Evolutionary conservation across 1,139 yeast genomes (phyloP).

Genomic region (Torulaspora globosa): DNA sequence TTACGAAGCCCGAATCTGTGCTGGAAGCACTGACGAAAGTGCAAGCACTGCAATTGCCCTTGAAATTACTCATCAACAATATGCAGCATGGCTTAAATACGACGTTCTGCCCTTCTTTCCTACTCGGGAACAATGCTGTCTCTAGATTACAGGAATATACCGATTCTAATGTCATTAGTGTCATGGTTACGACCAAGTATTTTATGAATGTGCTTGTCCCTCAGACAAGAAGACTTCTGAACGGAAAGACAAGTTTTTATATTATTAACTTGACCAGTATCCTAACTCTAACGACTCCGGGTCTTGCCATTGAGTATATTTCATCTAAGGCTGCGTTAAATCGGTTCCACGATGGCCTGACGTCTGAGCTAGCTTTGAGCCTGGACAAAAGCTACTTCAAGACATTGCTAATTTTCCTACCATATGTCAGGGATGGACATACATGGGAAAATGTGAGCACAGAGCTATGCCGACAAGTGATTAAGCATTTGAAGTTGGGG

Average conservation of each 20-base stretch:
- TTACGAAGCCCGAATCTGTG: conserved; percentile 11
- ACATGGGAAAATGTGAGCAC: conserved; percentile 25
- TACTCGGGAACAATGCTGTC: conserved; percentile 9
- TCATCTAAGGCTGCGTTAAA: conserved; percentile 27
- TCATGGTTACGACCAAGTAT: conserved; percentile 25
- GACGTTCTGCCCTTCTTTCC: conserved; percentile 1
- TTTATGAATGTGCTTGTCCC: conserved; percentile 21
- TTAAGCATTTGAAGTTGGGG: conserved; percentile 10
- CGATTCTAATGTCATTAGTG: conserved; percentile 22
- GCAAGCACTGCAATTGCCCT: conserved; percentile 1
- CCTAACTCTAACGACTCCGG: conserved; percentile 14
- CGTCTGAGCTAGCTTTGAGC: conserved; percentile 19
- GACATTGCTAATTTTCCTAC: conserved; percentile 18
- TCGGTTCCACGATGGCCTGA: conserved; percentile 30
- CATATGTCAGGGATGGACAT: conserved; percentile 11
- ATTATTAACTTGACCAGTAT: conserved; percentile 18
- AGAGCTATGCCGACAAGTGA: conserved; percentile 7
- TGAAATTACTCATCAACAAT: conserved; percentile 25
- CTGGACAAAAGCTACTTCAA: conserved; percentile 8
- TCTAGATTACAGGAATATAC: conserved; percentile 13
- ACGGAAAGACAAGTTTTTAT: conserved; percentile 12
- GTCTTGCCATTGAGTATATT: conserved; percentile 15
- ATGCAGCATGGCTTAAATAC: conserved; percentile 20
- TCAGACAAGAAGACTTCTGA: conserved; percentile 9
- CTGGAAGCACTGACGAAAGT: conserved; percentile 15